Conservation (phyloP, 352 stramenopile genomes). For the Globisporangium echinulatum region DNA sequence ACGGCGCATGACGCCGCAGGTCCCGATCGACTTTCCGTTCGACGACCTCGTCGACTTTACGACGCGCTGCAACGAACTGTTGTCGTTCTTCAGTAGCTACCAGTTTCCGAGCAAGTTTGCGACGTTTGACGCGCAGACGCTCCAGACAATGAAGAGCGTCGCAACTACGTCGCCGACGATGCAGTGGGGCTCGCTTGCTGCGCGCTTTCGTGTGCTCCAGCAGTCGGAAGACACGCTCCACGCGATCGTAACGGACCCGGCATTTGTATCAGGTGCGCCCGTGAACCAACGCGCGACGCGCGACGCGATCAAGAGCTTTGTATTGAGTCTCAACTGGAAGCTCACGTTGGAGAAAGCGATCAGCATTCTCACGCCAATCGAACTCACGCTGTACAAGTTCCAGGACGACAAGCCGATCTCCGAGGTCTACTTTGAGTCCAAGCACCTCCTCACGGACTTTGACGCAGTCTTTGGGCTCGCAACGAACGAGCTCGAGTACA, state of each 20-base stretch:
- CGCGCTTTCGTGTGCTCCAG: conserved; percentile 58
- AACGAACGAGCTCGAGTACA: conserved; percentile 66
- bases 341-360: conserved; percentile 76
- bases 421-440: conserved; percentile 80
- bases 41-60: conserved; percentile 76
- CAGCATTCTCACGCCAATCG: conserved; percentile 70
- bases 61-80: conserved; percentile 61
- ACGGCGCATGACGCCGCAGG: conserved; percentile 48
- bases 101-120: conserved; percentile 71
- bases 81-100: conserved; percentile 79
- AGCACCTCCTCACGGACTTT: conserved; percentile 73
- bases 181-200: conserved; percentile 62
- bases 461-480: conserved; percentile 66
- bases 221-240: conserved; percentile 70
- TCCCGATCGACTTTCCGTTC: conserved; percentile 74
- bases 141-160: conserved; percentile 77
- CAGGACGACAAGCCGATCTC: conserved; percentile 77
- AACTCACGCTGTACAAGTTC: conserved; percentile 81
- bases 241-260: conserved; percentile 60
- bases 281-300: conserved; percentile 45
- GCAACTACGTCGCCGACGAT: conserved; percentile 44
- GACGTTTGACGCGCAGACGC: conserved; percentile 61
- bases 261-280: conserved; percentile 41
- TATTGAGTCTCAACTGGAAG: conserved; percentile 71
- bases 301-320: conserved; percentile 67